Conservation (phyloP, 2,329 filamentous ascomycete species). For the Fusarium paranaense region DNA sequence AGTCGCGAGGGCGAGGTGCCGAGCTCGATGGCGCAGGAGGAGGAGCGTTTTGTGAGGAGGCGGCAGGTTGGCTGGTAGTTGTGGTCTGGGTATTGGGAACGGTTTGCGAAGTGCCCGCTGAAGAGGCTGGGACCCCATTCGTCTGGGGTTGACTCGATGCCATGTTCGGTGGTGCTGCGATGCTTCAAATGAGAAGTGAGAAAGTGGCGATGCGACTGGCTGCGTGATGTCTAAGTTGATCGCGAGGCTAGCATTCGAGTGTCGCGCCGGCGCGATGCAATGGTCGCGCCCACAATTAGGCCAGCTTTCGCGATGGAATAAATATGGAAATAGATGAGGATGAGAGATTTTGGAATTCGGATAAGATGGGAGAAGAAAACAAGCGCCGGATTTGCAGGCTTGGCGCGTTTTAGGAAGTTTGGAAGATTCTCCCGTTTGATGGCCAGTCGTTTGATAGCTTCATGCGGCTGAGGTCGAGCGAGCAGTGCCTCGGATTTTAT, state of each 20-base stretch:
- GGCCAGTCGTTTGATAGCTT: not conserved
- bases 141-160: conserved; percentile 60
- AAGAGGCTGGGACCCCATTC: conserved; percentile 62
- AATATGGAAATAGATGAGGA: not conserved
- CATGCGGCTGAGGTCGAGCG: conserved; percentile 12
- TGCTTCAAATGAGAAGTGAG: not conserved
- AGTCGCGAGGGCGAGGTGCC: conserved; percentile 77
- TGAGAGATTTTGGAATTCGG: not conserved
- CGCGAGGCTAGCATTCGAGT: conserved; percentile 9
- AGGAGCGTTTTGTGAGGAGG: conserved; percentile 40
- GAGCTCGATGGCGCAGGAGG: conserved; percentile 51
- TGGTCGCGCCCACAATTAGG: not conserved
- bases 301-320: not conserved
- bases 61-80: conserved; percentile 41
- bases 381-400: not conserved
- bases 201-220: not conserved
- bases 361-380: not conserved
- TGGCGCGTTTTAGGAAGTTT: conserved; percentile 1
- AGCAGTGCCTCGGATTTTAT: conserved; percentile 12
- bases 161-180: conserved; percentile 40
- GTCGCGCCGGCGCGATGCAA: conserved; percentile 3
- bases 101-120: conserved; percentile 53
- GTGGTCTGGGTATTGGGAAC: conserved; percentile 52
- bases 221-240: conserved; percentile 1
- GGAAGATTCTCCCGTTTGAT: conserved; percentile 1